Evolutionary conservation across 257 asterid genomes (phyloP).

Genomic region (Nyctanthes arbortristis): DNA sequence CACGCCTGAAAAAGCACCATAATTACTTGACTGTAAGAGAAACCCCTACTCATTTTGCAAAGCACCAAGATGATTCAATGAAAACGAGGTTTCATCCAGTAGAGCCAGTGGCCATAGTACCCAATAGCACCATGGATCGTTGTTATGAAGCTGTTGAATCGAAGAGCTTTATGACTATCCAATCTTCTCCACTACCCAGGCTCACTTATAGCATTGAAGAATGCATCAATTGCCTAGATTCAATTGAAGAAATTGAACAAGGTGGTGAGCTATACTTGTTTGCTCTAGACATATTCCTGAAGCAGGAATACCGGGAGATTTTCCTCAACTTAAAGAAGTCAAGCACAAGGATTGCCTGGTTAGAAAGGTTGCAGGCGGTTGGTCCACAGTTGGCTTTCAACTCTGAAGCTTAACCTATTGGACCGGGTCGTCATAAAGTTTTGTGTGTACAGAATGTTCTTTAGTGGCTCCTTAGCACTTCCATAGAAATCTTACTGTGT

Average conservation of each 20-base stretch:
- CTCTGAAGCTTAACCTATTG: not conserved
- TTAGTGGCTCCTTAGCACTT: not conserved
- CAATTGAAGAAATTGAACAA: conserved; percentile 34
- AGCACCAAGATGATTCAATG: conserved; percentile 14
- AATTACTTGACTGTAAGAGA: conserved; percentile 17
- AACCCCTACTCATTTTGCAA: not conserved
- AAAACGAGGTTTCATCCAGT: conserved; percentile 10
- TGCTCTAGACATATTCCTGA: conserved; percentile 37
- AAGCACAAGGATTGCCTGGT: conserved; percentile 36
- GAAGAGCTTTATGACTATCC: conserved; percentile 26
- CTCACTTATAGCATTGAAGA: conserved; percentile 33
- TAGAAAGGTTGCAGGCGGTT: conserved; percentile 30
- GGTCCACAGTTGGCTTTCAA: conserved; percentile 31
- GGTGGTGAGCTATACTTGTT: conserved; percentile 36
- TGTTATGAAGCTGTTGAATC: conserved; percentile 38
- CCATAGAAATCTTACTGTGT: too few relatives aligned
- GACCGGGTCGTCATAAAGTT: not conserved
- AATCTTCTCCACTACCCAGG: conserved; percentile 31
- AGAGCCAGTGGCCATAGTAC: conserved; percentile 20
- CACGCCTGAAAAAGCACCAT: conserved; percentile 21
- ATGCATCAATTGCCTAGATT: conserved; percentile 37
- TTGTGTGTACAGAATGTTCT: not conserved
- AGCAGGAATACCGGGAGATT: conserved; percentile 39
- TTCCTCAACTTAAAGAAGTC: conserved; percentile 40
- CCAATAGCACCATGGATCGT: conserved; percentile 24